Base-by-base conservation (phyloP, 176 grass and related monocot genomes). In the Tuctoria greenei region DNA sequence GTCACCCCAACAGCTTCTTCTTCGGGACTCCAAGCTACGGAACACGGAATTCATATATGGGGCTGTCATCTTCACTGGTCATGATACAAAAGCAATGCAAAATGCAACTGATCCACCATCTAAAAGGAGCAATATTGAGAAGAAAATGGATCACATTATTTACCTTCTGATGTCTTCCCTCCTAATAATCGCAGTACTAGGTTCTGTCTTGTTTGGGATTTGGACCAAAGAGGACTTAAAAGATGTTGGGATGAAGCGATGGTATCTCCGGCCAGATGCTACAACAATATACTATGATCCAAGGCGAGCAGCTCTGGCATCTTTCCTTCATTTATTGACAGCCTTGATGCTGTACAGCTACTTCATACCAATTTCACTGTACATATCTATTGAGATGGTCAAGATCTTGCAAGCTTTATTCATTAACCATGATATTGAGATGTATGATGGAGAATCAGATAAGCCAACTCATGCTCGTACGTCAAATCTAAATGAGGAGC, bases 341-440 rank as follows among this genome's bases (percentile, higher is more conserved):
- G 85, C 96, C 41, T 90, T 99, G 85, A 99, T 99, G 87, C 79
- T 99, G 57, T 99, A 99, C 75, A 88, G 74, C 68, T 90, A 90
- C 81, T 99, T 99, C 81, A 95, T 99, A 45, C 96, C 96, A 39
- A 95, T 99, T 70, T 99, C 96, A 54, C 84, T 99, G 75, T 99
- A 99, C 71, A 92, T 99, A 80, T 95, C 92, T 18, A 99, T 99
- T 23, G 96, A 99, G 85, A 99, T 99, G 66, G 96, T 99, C 31
- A 99, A 99, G 85, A 55, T 92, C 59, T 86, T 99, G 85, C 96
- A 99, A 80, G 92, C 89, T 76, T 50, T 92, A 44, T 99, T 99
- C 77, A 99, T 99, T 77, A 93, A 95, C 80, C 80, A 56, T 23
- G 96, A 99, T 69, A 92, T 92, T 38, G 34, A 87, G 72, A 99